Percentiles rank a stretch among this genome's conserved stretches.
These are phyloP conservation scores for Moricandia arvensis DNA, from an alignment of 345 rosid genomes.

Conservation along the genomic window DNA sequence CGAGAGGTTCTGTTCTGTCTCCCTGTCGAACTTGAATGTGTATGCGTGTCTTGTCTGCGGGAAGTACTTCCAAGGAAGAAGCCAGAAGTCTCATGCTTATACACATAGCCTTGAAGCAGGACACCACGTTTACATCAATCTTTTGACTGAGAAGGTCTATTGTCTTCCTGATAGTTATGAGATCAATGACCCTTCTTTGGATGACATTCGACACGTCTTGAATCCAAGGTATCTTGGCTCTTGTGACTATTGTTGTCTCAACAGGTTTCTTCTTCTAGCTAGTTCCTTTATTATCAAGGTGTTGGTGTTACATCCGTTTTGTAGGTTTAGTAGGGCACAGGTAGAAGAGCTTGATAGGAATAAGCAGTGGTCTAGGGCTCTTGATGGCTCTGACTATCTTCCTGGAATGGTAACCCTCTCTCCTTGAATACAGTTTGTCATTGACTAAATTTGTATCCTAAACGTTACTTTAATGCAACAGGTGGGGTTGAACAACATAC, in stretches of 20 bases:
- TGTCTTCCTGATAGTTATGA: conserved; percentile 98
- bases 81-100: conserved; percentile 92
- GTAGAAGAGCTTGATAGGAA: conserved; percentile 81
- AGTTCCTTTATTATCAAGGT: conserved; percentile 20
- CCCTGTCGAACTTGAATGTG: conserved; percentile 81
- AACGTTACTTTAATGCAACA: conserved; percentile 28
- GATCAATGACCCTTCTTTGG: conserved; percentile 89
- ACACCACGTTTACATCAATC: conserved; percentile 94
- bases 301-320: conserved; percentile 23
- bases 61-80: conserved; percentile 95
- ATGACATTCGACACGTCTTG: conserved; percentile 90
- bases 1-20: conserved; percentile 94
- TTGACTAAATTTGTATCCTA: background rate
- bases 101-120: conserved; percentile 98
- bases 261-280: background rate
- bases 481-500: conserved; percentile 97
- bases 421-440: background rate
- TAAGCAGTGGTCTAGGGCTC: conserved; percentile 96
- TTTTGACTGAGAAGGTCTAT: conserved; percentile 83
- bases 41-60: conserved; percentile 98
- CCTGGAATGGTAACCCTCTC: conserved; percentile 78
- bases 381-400: conserved; percentile 98
- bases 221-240: conserved; percentile 66
- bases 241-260: background rate
- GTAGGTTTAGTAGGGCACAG: conserved; percentile 79